These are phyloP conservation scores for Candida namnaoensis DNA, from an alignment of 805 yeast genomes.

Conservation along the genomic window DNA sequence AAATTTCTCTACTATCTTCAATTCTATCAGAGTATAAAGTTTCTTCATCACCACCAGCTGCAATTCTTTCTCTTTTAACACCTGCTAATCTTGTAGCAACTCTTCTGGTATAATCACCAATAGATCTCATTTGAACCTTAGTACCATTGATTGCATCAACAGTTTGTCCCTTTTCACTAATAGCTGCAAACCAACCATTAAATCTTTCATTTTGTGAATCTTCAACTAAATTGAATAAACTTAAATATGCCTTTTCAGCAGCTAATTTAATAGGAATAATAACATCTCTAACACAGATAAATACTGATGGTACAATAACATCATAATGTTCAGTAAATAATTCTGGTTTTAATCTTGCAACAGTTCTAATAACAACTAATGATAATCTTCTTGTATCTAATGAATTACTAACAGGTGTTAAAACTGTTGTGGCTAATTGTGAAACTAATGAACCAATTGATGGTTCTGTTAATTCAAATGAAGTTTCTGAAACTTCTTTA, in stretches of 20 bases:
- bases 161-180: constrained; percentile 25
- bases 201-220: constrained; percentile 48
- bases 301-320: constrained; percentile 60
- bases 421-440: constrained; percentile 39
- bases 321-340: constrained; percentile 47
- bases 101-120: constrained; percentile 83
- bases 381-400: constrained; percentile 74
- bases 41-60: constrained; percentile 86
- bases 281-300: constrained; percentile 78
- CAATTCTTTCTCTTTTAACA: constrained; percentile 81
- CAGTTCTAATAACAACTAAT: constrained; percentile 66
- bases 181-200: constrained; percentile 51
- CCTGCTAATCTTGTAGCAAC: constrained; percentile 82
- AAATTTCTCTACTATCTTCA: constrained; percentile 82
- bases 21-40: constrained; percentile 74
- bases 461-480: constrained; percentile 34
- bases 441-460: constrained; percentile 32
- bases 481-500: constrained; percentile 15
- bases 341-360: constrained; percentile 52
- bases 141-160: constrained; percentile 35
- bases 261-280: constrained; percentile 88
- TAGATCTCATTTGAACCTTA: constrained; percentile 58
- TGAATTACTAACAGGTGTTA: constrained; percentile 52
- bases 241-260: constrained; percentile 82
- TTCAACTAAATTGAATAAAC: constrained; percentile 63